Evolutionary conservation across 257 asterid species (phyloP), one percentile per base, ranked within the genome.

Genomic region (Rubia yunnanensis): DNA sequence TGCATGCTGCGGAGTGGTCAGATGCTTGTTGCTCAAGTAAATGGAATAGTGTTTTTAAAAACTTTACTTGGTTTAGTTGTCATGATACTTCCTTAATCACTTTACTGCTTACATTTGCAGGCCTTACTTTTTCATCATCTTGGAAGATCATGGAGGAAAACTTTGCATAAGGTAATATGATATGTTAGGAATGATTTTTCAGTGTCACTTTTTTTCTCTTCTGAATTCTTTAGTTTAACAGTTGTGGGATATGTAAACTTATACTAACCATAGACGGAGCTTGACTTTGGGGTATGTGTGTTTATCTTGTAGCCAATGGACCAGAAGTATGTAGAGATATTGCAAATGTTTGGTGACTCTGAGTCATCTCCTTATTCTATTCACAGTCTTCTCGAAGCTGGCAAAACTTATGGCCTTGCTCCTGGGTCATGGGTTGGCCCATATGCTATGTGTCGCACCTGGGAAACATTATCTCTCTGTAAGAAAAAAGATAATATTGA

Each of bases 341-440:
- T 94, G 81, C 77, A 80, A 70, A 91, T 88, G 61, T 90, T 94
- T 77, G 97, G 95, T 44, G 99, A 94, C 78, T 78, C 89, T 22
- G 89, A 84, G 66, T 88, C 76, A 27, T 81, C 99, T 22, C 85
- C 95, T 28, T 90, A 81, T 75, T 94, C 99, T 64, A 81, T 94
- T 70, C 99, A 94, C 85, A 86, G 86, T 83, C 99, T 94, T 84
- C 96, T 94, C 38, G 76, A 85, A 85, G 94, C 86, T 50, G 99
- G 99, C 64, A 83, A 81, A 76, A 80, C 84, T 46, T 94, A 88
- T 71, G 97, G 92, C 38, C 95, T 94, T 73, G 84, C 95, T 67
- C 90, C 94, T 10, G 99, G 99, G 50, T 90, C 99, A 60, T 94
- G 99, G 99, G 86, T 94, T 30, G 97, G 99, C 27, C 99, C 99